Evolutionary conservation across 2,329 filamentous ascomycete genomes (phyloP).

Genomic region (Verticillium klebahnii): DNA sequence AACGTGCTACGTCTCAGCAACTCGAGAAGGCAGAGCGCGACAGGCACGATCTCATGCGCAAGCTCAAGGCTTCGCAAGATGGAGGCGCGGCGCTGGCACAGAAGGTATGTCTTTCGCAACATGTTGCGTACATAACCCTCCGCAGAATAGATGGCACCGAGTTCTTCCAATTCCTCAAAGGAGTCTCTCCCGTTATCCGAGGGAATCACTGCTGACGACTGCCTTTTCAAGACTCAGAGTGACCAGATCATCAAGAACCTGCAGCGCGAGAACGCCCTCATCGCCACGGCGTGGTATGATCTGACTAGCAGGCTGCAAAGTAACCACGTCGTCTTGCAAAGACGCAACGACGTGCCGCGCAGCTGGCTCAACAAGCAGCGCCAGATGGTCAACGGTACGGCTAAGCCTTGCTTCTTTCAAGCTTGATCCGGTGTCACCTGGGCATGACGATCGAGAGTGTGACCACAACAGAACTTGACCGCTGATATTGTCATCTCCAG

Average conservation of each 20-base stretch:
- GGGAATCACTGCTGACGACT: neutral
- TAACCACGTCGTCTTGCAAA: slow-evolving; percentile 74
- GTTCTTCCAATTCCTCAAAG: neutral
- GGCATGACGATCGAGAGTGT: neutral
- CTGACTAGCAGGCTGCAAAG: slow-evolving; percentile 73
- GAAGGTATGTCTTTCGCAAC: slow-evolving; percentile 39
- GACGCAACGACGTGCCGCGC: slow-evolving; percentile 68
- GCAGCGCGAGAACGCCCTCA: slow-evolving; percentile 72
- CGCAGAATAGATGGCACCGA: too few relatives aligned
- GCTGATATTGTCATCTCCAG: neutral
- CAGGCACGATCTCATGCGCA: slow-evolving; percentile 49
- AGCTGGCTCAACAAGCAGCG: slow-evolving; percentile 85
- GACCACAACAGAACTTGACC: neutral
- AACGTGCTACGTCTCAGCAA: slow-evolving; percentile 38
- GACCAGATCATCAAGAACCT: slow-evolving; percentile 62
- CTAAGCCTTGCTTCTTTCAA: slow-evolving; percentile 1
- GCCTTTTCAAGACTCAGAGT: slow-evolving; percentile 35
- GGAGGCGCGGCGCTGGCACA: slow-evolving; percentile 44
- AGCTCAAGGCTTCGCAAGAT: slow-evolving; percentile 47
- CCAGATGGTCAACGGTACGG: slow-evolving; percentile 58
- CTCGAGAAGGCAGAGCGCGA: slow-evolving; percentile 54
- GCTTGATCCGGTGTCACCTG: neutral
- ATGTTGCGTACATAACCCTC: neutral
- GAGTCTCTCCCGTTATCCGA: neutral
- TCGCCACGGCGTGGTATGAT: slow-evolving; percentile 83